Percentiles rank a stretch among this genome's conserved stretches.
phyloP scores from a whole-genome alignment of 129 eudicot genomes.

The Pittosporum tobira region DNA sequence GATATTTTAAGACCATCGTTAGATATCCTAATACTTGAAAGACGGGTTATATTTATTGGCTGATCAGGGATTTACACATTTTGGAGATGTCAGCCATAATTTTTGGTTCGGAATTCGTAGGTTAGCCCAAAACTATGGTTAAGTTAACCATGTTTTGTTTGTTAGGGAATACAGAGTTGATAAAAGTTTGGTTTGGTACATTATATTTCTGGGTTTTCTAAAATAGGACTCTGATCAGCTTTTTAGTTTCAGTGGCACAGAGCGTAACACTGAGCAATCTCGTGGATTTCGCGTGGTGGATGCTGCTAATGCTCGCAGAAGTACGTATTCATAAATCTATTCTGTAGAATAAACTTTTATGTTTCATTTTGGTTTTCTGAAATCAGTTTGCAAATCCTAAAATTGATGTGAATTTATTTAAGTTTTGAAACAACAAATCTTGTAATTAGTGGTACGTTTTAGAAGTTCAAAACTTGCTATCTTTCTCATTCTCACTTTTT shows the following conservation, averaged over 20 bases:
- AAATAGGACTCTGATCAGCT: conserved; percentile 11
- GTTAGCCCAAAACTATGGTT: background rate
- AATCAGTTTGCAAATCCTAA: no score
- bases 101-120: background rate
- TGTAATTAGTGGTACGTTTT: background rate
- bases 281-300: conserved; percentile 58
- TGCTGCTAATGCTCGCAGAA: conserved; percentile 30
- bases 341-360: background rate
- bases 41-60: background rate
- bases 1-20: background rate
- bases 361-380: no score
- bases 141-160: background rate
- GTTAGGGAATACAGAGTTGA: background rate
- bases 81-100: background rate
- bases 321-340: conserved; percentile 14
- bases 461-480: background rate
- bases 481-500: background rate
- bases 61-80: background rate
- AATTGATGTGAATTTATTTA: background rate
- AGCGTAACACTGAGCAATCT: conserved; percentile 54
- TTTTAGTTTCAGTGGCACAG: conserved; percentile 45
- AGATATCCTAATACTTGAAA: background rate
- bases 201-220: background rate
- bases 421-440: background rate
- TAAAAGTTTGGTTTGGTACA: background rate